Base-by-base conservation (phyloP, 768 basidiomycete species). In the Suillus clintonianus region DNA sequence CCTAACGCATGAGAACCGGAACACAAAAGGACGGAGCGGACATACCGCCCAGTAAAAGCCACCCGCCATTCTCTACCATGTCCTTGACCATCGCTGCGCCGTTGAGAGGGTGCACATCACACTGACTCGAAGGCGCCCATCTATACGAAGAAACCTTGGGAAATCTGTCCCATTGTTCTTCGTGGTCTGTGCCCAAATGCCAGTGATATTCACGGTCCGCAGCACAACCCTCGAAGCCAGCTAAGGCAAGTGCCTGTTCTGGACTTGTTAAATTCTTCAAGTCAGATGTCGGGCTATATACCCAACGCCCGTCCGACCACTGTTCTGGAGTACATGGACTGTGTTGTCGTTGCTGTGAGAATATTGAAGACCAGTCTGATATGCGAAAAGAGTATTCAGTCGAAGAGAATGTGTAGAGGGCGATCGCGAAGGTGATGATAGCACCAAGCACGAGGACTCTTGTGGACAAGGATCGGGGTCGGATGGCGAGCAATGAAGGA, bases 51-150 rank as follows among this genome's bases (percentile, higher is more conserved):
- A 90, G 71, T 8, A 90, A 67, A 17, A 89, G 76, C 89, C 89
- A 90, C 2, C 89, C 89, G 14, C 89, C 89, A n/a, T 84, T 78
- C 69, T 89, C 83, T 15, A 89, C 87, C 70, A 90, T 73, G 65
- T 88, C 82, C 62, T 74, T 78, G 48, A 90, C 78, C 54, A 90
- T 74, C 11, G 74, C 74, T 43, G 77, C 79, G 17, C 76, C 70
- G 60, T 80, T 70, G 62, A 86, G 74, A 14, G 78, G 77, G 13
- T 76, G 74, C 37, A 85, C 68, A 2, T 78, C 69, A 67, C 88
- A 89, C 9, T 67, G 62, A 15, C 76, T 68, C 6, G 80, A 79
- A 2, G 87, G 86, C 0, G 74, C 68, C 89, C 88, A 89, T 57
- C 74, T 72, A 72, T 83, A 89, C 1, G 82, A 81, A 39, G 80